These are phyloP conservation scores for Hansfordia pulvinata DNA, from an alignment of 2,329 filamentous ascomycete species.

Conservation along the genomic window DNA sequence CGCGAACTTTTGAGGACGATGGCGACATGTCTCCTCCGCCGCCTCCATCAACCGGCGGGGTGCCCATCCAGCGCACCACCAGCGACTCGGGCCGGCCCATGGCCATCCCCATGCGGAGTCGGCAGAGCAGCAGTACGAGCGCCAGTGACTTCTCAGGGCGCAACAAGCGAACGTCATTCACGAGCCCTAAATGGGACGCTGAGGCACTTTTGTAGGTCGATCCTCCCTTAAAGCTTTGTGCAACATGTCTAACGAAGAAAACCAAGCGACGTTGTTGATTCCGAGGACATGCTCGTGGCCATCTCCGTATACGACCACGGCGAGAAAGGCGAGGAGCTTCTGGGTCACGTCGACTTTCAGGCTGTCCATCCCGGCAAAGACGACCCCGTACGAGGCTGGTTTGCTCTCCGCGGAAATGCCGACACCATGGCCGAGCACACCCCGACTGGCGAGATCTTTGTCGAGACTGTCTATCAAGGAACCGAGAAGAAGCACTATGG, in stretches of 20 bases:
- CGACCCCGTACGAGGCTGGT: conserved; percentile 72
- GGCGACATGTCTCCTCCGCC: conserved; percentile 34
- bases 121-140: conserved; percentile 93
- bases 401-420: conserved; percentile 59
- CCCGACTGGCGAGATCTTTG: conserved; percentile 75
- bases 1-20: conserved; percentile 48
- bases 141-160: conserved; percentile 55
- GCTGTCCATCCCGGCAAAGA: conserved; percentile 52
- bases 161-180: conserved; percentile 44
- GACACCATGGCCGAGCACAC: conserved; percentile 60
- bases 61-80: conserved; percentile 54
- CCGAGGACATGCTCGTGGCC: conserved; percentile 80
- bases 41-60: conserved; percentile 38
- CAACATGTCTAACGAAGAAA: conserved; percentile 6
- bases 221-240: conserved; percentile 1
- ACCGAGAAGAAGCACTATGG: conserved; percentile 85
- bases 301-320: conserved; percentile 85
- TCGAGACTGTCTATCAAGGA: conserved; percentile 76
- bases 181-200: conserved; percentile 89
- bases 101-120: conserved; percentile 93
- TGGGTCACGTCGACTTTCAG: conserved; percentile 79
- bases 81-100: conserved; percentile 77
- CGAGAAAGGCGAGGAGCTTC: conserved; percentile 71
- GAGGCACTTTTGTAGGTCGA: conserved; percentile 79
- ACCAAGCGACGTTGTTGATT: conserved; percentile 77